Evolutionary conservation across 345 rosid species (phyloP).

Genomic region (Eucalyptus sp.): DNA sequence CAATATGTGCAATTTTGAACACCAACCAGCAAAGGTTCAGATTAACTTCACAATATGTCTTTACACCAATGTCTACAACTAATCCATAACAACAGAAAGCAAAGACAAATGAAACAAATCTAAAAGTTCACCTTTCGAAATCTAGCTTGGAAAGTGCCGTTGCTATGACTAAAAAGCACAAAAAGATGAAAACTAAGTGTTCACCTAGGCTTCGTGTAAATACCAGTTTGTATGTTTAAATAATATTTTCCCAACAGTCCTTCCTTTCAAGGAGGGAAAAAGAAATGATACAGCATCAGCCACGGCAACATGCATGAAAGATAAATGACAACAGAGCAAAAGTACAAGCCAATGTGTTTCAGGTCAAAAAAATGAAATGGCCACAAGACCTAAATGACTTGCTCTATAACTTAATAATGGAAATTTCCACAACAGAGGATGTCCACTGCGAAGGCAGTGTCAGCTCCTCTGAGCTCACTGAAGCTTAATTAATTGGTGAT

Average conservation of each 20-base stretch:
- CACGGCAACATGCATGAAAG: background rate
- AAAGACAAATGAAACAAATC: background rate
- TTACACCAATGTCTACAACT: background rate
- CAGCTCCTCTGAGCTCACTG: background rate
- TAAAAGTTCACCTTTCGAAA: background rate
- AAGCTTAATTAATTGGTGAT: background rate
- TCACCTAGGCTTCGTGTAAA: background rate
- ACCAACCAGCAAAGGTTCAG: background rate
- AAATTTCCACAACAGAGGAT: background rate
- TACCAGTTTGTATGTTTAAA: background rate
- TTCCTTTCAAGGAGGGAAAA: background rate
- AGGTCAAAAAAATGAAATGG: background rate
- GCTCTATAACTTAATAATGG: background rate
- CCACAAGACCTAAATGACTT: background rate
- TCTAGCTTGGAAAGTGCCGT: background rate
- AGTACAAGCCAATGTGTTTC: background rate
- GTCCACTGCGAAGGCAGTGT: background rate
- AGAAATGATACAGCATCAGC: background rate
- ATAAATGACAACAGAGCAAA: background rate
- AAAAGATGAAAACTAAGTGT: background rate
- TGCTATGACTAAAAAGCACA: background rate
- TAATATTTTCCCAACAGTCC: background rate
- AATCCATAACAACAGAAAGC: background rate
- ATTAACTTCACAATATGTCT: background rate
- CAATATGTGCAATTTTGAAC: background rate